Evolutionary conservation across 2,329 filamentous ascomycete genomes (phyloP).

Genomic region (Fusarium sp.): DNA sequence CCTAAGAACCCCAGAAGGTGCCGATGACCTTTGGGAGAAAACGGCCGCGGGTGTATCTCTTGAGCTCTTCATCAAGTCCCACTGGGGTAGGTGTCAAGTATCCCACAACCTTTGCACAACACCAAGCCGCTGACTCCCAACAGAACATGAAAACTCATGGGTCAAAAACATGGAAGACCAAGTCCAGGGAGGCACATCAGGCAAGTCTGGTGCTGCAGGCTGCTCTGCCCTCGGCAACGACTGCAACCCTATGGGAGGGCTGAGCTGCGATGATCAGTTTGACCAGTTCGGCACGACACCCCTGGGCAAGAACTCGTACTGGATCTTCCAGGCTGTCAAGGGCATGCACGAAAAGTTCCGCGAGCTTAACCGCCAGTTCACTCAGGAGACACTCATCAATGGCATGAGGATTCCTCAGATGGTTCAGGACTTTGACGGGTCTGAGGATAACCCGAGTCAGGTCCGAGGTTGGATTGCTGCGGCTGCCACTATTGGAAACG

Average conservation of each 20-base stretch:
- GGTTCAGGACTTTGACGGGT: slow-evolving; percentile 1
- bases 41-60: slow-evolving; percentile 2
- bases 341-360: slow-evolving; percentile 15
- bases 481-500: neutral
- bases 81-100: too few relatives aligned
- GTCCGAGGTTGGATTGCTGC: slow-evolving; percentile 15
- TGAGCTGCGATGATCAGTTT: slow-evolving; percentile 13
- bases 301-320: slow-evolving; percentile 17
- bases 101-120: too few relatives aligned
- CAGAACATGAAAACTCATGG: slow-evolving; percentile 24
- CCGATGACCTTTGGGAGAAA: slow-evolving; percentile 11
- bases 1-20: slow-evolving; percentile 16
- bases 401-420: slow-evolving; percentile 7
- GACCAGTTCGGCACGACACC: neutral
- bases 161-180: slow-evolving; percentile 18
- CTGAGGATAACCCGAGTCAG: neutral
- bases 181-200: slow-evolving; percentile 6
- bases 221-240: neutral
- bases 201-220: slow-evolving; percentile 2
- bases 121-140: neutral
- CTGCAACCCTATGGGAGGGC: neutral
- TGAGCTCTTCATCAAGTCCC: slow-evolving; percentile 2
- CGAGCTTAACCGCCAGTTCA: neutral
- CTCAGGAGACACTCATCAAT: neutral
- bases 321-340: slow-evolving; percentile 26